These are phyloP conservation scores for Buxus sempervirens DNA, from an alignment of 164 flowering plant species.

Conservation along the genomic window DNA sequence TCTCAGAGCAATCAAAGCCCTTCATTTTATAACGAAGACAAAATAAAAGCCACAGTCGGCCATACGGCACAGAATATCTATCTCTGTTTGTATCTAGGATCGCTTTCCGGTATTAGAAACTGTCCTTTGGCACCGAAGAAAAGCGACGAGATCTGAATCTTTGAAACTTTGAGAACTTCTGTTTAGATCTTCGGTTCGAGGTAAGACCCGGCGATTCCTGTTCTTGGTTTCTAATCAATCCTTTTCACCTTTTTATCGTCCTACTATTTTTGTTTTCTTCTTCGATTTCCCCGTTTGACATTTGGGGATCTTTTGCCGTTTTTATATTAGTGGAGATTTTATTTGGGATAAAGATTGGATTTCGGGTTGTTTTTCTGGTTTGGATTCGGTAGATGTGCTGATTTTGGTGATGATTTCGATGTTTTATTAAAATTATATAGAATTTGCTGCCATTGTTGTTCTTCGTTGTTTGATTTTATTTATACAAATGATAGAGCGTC, in stretches of 20 bases:
- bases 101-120: background rate
- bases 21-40: too few species aligned
- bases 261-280: background rate
- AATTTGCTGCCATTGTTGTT: background rate
- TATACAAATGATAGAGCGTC: background rate
- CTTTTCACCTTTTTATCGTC: too few species aligned
- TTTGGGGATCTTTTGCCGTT: background rate
- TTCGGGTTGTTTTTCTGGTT: background rate
- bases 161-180: background rate
- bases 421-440: background rate
- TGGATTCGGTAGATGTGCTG: background rate
- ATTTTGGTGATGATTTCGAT: background rate
- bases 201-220: conserved; percentile 3
- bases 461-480: background rate
- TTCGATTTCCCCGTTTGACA: background rate
- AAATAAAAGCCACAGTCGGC: background rate
- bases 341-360: background rate
- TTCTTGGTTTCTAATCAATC: background rate
- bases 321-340: background rate
- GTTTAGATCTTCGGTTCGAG: conserved; percentile 12
- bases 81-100: conserved; percentile 2
- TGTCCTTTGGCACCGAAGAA: background rate
- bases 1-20: too few species aligned
- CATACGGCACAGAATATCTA: background rate
- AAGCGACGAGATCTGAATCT: conserved; percentile 12